Percentiles rank a stretch among this genome's conserved stretches.
Evolutionary conservation across 148 eudicot species (phyloP).

Genomic region (Amaranthus cruentus): DNA sequence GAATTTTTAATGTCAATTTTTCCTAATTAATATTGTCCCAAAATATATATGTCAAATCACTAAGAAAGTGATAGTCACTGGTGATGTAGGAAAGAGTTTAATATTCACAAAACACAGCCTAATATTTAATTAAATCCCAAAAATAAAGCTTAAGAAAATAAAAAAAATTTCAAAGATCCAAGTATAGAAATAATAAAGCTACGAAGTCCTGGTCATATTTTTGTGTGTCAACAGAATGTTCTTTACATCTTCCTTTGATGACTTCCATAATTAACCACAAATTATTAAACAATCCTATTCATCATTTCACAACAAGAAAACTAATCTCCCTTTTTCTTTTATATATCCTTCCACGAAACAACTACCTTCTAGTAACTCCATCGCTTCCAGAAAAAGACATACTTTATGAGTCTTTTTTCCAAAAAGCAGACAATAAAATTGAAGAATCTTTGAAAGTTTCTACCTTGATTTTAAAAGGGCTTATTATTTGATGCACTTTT

Average conservation of each 20-base stretch:
- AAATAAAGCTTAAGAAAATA: neutral
- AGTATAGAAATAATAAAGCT: neutral
- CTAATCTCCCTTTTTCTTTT: slow-evolving; percentile 4
- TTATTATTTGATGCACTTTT: too few species aligned
- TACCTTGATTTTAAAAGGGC: too few species aligned
- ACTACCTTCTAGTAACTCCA: slow-evolving; percentile 24
- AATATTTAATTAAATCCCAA: neutral
- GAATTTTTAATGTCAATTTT: too few species aligned
- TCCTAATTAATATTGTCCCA: too few species aligned
- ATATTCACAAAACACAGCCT: too few species aligned
- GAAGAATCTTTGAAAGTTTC: too few species aligned
- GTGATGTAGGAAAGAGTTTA: too few species aligned
- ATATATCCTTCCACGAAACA: slow-evolving; percentile 25
- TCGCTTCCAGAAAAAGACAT: neutral
- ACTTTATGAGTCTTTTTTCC: too few species aligned
- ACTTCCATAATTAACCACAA: neutral
- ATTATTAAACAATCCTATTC: neutral
- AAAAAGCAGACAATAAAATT: too few species aligned
- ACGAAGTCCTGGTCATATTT: neutral
- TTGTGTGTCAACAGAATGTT: slow-evolving; percentile 16
- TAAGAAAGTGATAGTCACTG: too few species aligned
- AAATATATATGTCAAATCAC: too few species aligned
- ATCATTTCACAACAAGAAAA: neutral
- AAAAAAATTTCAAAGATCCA: neutral
- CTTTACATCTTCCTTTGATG: slow-evolving; percentile 12